Base-by-base conservation (phyloP, 352 stramenopile species). In the Pythium chondricola region DNA sequence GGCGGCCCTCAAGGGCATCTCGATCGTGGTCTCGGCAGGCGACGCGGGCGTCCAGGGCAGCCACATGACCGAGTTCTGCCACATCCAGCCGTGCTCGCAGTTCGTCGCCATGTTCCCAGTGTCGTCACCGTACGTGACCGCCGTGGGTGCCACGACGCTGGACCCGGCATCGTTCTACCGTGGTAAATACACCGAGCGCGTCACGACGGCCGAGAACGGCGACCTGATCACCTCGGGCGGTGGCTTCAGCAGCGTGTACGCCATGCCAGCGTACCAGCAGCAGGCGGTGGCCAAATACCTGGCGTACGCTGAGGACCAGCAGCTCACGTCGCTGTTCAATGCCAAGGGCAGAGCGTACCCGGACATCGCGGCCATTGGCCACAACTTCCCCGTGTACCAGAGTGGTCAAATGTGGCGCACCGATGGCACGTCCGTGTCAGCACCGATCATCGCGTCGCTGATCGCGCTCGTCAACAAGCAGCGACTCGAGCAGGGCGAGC, bases 211-310 rank as follows among this genome's bases (percentile, higher is more conserved):
- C 3, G 36, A 62, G 18, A 51, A 70, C 24, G 55, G 61, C 5
- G 70, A 70, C n/a, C 57, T 85, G 11, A 88, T 90, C 57, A 88
- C 79, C 11, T 85, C 76, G 2, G 79, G 79, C n/a, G 74, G 76
- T 1, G 79, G 79, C 31, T 90, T 87, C 37, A 90, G 79, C 39
- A 50, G 56, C 11, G 56, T 85, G 5, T 85, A 73, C 30, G 35
- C 54, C 9, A 70, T 70, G 38, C 73, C 77, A 3, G 35, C 40
- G 22, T 85, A 85, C 54, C 71, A 88, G 32, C 50, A 57, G 11
- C 43, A 61, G 10, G 68, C 66, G 1, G 71, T 83, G 18, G 32
- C 36, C 11, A 11, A 45, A 1, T 85, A 85, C 41, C 43, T 87
- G 21, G 24, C 43, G 5, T 55, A 64, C 11, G 58, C 65, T 0